Conservation (phyloP, 1,284 basidiomycete genomes). For the Sanghuangporus sanghuang region DNA sequence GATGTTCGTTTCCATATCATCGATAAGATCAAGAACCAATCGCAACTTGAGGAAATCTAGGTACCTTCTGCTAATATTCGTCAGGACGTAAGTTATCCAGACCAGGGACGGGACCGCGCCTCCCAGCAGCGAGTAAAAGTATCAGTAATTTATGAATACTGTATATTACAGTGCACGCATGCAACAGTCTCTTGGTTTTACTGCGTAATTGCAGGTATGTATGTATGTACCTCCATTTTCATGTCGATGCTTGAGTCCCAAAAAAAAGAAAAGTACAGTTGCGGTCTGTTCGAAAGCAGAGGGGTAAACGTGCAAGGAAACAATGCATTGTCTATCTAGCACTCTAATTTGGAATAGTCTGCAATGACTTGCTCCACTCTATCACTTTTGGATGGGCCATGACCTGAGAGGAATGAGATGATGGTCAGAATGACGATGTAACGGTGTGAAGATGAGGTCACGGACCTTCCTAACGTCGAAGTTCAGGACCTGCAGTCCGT, state of each 20-base stretch:
- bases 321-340: not conserved
- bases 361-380: conserved; percentile 32
- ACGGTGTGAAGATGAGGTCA: not conserved
- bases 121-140: too few relatives aligned
- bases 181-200: too few relatives aligned
- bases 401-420: conserved; percentile 24
- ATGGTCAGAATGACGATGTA: not conserved
- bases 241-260: not conserved
- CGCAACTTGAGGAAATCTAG: too few relatives aligned
- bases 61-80: too few relatives aligned
- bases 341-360: conserved; percentile 16
- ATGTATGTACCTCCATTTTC: too few relatives aligned
- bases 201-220: too few relatives aligned
- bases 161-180: too few relatives aligned
- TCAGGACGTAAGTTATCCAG: too few relatives aligned
- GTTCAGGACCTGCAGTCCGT: conserved; percentile 86
- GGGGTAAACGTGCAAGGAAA: not conserved
- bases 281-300: not conserved
- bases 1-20: too few relatives aligned
- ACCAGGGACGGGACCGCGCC: too few relatives aligned
- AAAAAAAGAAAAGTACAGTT: not conserved
- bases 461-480: conserved; percentile 76
- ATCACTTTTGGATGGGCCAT: conserved; percentile 34
- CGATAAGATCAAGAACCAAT: too few relatives aligned
- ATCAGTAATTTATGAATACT: too few relatives aligned